Evolutionary conservation across 148 eudicot genomes (phyloP).

Genomic region (Pouteria glomerata): DNA sequence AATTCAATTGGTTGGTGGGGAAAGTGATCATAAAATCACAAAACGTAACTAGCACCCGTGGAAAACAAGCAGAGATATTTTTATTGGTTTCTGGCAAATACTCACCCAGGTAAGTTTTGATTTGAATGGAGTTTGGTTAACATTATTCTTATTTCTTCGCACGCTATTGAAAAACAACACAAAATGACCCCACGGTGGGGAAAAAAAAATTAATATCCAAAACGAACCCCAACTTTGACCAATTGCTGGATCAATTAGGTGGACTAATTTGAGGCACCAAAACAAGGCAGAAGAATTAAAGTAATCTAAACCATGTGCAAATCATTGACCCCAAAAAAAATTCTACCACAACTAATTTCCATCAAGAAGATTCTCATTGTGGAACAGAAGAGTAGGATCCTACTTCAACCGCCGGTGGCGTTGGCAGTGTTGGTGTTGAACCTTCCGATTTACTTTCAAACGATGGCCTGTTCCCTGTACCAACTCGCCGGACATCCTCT

Average conservation of each 20-base stretch:
- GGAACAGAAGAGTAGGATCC: constrained; percentile 37
- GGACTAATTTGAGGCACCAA: neutral
- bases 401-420: constrained; percentile 26
- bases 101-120: no score
- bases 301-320: neutral
- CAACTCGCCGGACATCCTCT: constrained; percentile 52
- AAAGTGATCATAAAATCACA: no score
- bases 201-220: neutral
- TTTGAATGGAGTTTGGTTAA: no score
- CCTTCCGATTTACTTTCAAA: constrained; percentile 28
- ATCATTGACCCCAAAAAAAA: neutral
- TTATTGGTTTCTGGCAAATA: no score
- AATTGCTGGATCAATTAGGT: neutral
- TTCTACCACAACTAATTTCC: neutral
- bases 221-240: constrained; percentile 3
- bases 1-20: no score
- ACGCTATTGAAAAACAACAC: neutral
- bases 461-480: constrained; percentile 29
- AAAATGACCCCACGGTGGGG: neutral
- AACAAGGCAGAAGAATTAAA: neutral
- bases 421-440: constrained; percentile 53
- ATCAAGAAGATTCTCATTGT: constrained; percentile 15
- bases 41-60: no score
- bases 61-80: no score
- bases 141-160: no score